Evolutionary conservation across 108 stramenopile species (phyloP).

Genomic region (Stephanodiscus triporus): DNA sequence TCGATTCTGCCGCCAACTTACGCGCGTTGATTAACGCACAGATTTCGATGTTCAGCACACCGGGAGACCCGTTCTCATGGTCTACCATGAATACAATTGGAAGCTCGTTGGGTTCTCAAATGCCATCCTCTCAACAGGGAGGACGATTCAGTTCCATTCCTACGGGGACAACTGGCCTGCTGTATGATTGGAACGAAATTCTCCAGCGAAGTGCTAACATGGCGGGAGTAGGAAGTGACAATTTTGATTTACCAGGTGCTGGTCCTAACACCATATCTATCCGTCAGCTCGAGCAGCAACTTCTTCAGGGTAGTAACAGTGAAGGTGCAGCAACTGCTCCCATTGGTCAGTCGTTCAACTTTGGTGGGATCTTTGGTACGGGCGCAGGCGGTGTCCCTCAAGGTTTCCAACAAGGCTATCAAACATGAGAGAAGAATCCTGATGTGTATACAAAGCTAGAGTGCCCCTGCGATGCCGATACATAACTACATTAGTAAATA

Average conservation of each 20-base stretch:
- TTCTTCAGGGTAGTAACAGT: conserved; percentile 5
- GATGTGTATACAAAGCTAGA: not conserved
- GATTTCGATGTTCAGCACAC: conserved; percentile 32
- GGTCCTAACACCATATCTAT: not conserved
- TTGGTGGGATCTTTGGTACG: not conserved
- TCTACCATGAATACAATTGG: conserved; percentile 2
- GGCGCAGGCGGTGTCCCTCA: not conserved
- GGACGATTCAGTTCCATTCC: not conserved
- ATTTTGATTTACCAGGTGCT: not conserved
- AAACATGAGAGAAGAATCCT: too few relatives aligned
- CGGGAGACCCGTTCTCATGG: conserved; percentile 10
- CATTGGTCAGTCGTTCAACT: not conserved
- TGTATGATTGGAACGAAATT: not conserved
- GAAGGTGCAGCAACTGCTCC: not conserved
- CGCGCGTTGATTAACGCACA: conserved; percentile 44
- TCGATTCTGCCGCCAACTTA: conserved; percentile 43
- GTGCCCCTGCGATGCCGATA: too few relatives aligned
- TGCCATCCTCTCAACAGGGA: not conserved
- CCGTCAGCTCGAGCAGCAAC: conserved; percentile 17
- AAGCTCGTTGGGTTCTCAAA: not conserved
- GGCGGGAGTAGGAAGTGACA: not conserved
- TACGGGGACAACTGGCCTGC: conserved; percentile 1
- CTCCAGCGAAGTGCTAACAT: not conserved
- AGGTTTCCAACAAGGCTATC: not conserved
- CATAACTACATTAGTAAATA: too few relatives aligned